These are phyloP conservation scores for Ophiostoma piceae DNA, from an alignment of 2,329 filamentous ascomycete genomes.

Conservation along the genomic window DNA sequence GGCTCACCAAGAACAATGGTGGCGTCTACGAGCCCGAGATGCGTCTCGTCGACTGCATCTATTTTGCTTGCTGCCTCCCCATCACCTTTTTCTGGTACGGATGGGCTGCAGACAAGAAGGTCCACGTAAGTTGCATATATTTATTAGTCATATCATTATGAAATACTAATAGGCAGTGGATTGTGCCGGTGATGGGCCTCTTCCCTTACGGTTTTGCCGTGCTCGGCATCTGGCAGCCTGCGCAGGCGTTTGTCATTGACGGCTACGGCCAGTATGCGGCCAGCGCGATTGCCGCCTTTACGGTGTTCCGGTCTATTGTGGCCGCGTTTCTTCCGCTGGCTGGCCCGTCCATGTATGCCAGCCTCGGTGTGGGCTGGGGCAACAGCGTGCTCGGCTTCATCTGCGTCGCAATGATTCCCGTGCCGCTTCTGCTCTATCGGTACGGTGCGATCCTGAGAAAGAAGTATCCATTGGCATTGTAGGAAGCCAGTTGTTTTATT, in stretches of 20 bases:
- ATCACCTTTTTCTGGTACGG: slow-evolving; percentile 40
- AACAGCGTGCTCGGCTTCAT: slow-evolving; percentile 40
- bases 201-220: slow-evolving; percentile 34
- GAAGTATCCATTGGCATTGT: slow-evolving; percentile 23
- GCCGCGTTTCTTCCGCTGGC: slow-evolving; percentile 55
- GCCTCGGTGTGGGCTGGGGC: slow-evolving; percentile 47
- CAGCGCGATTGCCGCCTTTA: slow-evolving; percentile 55
- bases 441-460: slow-evolving; percentile 38
- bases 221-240: slow-evolving; percentile 34
- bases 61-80: slow-evolving; percentile 33
- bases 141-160: background rate
- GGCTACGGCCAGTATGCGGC: slow-evolving; percentile 54
- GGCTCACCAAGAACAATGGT: slow-evolving; percentile 37
- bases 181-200: slow-evolving; percentile 26
- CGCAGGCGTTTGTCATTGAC: slow-evolving; percentile 54
- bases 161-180: slow-evolving; percentile 18
- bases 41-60: slow-evolving; percentile 34
- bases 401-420: slow-evolving; percentile 46
- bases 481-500: background rate
- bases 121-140: slow-evolving; percentile 19
- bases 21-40: slow-evolving; percentile 37
- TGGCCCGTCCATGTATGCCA: slow-evolving; percentile 51
- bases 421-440: slow-evolving; percentile 51
- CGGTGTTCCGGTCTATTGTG: slow-evolving; percentile 49
- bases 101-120: slow-evolving; percentile 33